Base-by-base conservation (phyloP, 2,329 filamentous ascomycete species). In the Neophaeococcomyces mojaviensis region DNA sequence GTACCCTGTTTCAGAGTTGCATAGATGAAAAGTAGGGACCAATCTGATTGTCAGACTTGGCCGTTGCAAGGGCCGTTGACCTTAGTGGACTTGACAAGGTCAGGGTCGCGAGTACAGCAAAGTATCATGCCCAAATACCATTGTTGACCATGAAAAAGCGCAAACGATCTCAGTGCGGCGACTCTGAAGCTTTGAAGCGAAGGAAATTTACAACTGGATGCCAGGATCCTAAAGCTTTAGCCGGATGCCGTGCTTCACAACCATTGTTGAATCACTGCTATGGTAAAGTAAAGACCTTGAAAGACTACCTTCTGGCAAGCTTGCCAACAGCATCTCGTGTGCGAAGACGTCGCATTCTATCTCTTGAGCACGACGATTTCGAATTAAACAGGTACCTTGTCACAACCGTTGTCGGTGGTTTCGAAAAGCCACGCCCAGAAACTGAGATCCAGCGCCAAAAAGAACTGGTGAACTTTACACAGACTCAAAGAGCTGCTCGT, bases 371-470 rank as follows among this genome's bases (percentile, higher is more conserved):
- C 28, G 51, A 55, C 9, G 24, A 30, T 38, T 19, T 9, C 16
- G 48, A 24, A 60, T 41, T 89, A 9, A 71, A 69, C 3, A 60
- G 61, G 2, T 64, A 90, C 20, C 77, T 94, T 28, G 86, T 92
- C 64, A 74, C 73, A 1, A 81, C 79, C 1, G 63, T 92, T 13
- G 74, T 94, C 33, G 84, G 83, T 28, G 62, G 73, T 41, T 51
- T 63, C 28, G 63, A 66, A 40, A 55, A 66, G 16, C 53, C 60
- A 5, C 61, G 55, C 16, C 51, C 57, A 26, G 55, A 56, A 12
- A 54, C 59, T 36, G 58, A 64, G 42, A 52, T 61, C 19, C 54
- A 61, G 15, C 70, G 76, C 33, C 71, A 72, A 64, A 67, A 74
- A 51, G 72, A 78, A 54, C 82, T 80, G 69, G 61, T 69, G 22